A percentile compares a stretch with the other conserved stretches of the same genome.
Conservation (phyloP, 352 stramenopile species). For the Globisporangium nunn region DNA sequence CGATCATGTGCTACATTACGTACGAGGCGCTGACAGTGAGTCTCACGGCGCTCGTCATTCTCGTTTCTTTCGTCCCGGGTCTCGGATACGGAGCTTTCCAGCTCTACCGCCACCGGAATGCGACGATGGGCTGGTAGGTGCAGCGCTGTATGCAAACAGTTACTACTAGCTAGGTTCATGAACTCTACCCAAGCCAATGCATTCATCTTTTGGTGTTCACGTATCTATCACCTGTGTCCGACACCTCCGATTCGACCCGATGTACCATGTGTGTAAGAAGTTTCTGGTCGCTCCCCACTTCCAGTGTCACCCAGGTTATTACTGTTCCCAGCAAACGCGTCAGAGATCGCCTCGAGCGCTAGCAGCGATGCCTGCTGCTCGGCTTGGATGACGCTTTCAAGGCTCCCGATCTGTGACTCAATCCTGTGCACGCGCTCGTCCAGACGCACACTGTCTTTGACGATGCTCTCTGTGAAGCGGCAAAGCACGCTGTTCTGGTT, state of each 20-base stretch:
- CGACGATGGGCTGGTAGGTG: slow-evolving; percentile 10
- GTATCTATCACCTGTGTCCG: not conserved
- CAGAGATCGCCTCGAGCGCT: slow-evolving; percentile 63
- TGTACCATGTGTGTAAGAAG: slow-evolving; percentile 52
- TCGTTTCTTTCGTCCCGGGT: slow-evolving; percentile 28
- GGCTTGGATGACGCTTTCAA: slow-evolving; percentile 54
- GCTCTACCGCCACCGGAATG: slow-evolving; percentile 8
- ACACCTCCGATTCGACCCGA: not conserved
- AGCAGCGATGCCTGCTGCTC: slow-evolving; percentile 66
- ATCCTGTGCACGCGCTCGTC: slow-evolving; percentile 46
- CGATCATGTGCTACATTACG: slow-evolving; percentile 47
- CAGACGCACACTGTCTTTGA: slow-evolving; percentile 34
- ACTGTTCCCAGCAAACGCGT: slow-evolving; percentile 25
- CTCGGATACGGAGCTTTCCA: slow-evolving; percentile 14
- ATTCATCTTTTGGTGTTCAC: not conserved
- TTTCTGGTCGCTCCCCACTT: slow-evolving; percentile 44
- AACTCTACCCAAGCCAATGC: no score
- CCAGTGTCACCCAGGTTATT: slow-evolving; percentile 24
- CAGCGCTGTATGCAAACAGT: not conserved
- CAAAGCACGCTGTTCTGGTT: slow-evolving; percentile 39
- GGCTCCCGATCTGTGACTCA: slow-evolving; percentile 37
- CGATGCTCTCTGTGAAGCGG: slow-evolving; percentile 48
- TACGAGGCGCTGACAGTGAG: slow-evolving; percentile 28
- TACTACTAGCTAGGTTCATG: not conserved
- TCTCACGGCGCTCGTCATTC: slow-evolving; percentile 25